Evolutionary conservation across 441 rosid species (phyloP).

Genomic region (Bruguiera hainesii): DNA sequence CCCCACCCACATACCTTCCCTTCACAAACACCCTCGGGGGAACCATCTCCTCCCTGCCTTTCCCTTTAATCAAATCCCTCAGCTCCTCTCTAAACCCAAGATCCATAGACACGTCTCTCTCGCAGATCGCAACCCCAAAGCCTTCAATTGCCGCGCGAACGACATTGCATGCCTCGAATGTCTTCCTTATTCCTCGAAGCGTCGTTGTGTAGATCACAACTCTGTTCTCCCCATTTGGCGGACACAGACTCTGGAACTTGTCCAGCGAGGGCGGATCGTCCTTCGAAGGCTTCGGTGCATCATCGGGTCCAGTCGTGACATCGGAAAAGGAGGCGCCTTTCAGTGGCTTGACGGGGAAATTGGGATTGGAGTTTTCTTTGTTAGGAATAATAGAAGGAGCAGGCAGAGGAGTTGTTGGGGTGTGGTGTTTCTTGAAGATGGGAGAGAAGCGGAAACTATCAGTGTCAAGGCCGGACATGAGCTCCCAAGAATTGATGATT

Average conservation of each 20-base stretch:
- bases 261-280: conserved; percentile 17
- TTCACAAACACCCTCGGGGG: conserved; percentile 69
- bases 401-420: too few relatives aligned
- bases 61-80: conserved; percentile 48
- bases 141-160: conserved; percentile 56
- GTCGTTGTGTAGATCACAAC: conserved; percentile 79
- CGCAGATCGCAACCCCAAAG: conserved; percentile 51
- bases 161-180: conserved; percentile 74
- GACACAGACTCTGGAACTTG: conserved; percentile 52
- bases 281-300: not conserved
- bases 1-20: conserved; percentile 74
- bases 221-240: conserved; percentile 63
- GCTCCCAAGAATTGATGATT: conserved; percentile 83
- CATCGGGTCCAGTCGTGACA: not conserved
- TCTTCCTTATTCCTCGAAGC: conserved; percentile 68
- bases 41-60: conserved; percentile 28
- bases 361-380: conserved; percentile 49
- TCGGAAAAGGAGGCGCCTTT: not conserved
- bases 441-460: conserved; percentile 75
- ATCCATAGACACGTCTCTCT: conserved; percentile 87
- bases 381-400: not conserved
- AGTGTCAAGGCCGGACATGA: conserved; percentile 77
- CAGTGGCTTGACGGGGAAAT: conserved; percentile 9
- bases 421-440: conserved; percentile 11
- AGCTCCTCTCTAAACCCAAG: conserved; percentile 72